Evolutionary conservation across 2,329 filamentous ascomycete species (phyloP).

Genomic region (Exserohilum turcica): DNA sequence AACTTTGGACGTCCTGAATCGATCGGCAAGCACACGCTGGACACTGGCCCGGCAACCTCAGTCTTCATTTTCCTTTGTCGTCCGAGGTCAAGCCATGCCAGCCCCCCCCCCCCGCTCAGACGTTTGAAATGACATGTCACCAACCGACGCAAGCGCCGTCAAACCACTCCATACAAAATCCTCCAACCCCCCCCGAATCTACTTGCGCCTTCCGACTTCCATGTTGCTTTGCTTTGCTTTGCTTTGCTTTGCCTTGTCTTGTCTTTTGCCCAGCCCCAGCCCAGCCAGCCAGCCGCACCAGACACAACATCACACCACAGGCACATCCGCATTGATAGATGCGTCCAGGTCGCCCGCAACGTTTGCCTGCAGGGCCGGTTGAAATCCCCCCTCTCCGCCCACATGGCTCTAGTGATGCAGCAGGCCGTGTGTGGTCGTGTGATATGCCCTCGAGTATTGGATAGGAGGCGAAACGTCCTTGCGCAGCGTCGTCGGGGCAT

Average conservation of each 20-base stretch:
- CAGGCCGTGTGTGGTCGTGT: not conserved
- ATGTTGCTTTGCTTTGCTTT: no score
- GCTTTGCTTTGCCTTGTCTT: no score
- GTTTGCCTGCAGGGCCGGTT: not conserved
- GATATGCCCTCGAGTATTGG: not conserved
- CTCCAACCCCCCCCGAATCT: not conserved
- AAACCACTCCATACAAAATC: not conserved
- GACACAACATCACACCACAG: not conserved
- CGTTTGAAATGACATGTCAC: not conserved
- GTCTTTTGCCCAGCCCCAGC: no score
- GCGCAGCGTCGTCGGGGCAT: not conserved
- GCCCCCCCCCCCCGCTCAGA: not conserved
- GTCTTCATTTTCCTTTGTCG: not conserved
- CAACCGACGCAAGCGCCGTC: not conserved
- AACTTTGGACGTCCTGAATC: not conserved
- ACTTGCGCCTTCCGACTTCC: not conserved
- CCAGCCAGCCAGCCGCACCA: no score
- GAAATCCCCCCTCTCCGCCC: not conserved
- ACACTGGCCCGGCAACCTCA: not conserved
- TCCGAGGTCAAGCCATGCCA: not conserved
- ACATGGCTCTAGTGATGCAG: not conserved
- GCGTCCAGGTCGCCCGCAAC: no score
- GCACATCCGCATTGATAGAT: no score
- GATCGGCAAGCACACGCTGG: not conserved
- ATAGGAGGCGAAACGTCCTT: constrained; percentile 1